Evolutionary conservation across 176 grass and related monocot genomes (phyloP), one percentile per base, ranked within the genome.

Genomic region (Alloteropsis semialata): DNA sequence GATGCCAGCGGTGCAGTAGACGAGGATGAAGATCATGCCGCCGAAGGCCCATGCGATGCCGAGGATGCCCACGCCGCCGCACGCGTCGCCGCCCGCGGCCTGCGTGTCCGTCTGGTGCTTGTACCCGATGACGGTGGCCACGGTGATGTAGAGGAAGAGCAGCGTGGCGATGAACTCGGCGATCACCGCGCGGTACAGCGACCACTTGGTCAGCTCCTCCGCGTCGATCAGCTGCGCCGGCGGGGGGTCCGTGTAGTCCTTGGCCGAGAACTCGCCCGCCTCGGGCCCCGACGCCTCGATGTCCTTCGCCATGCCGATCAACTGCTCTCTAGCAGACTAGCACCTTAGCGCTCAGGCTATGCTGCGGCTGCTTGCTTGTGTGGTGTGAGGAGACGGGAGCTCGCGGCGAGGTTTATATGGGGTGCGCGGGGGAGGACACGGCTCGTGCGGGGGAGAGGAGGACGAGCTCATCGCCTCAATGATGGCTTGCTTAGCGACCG

Each of bases 1-100:
- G 80, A 95, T 90, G 53, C 93, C 93, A 36, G 93, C 93, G 75
- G 93, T 95, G 90, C 93, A 95, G 90, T 95, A 95, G 75, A 95
- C 93, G 57, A 95, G 85, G 79, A 95, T 79, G 77, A 95, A 95
- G 69, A 95, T 95, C 93, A 95, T 95, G 70, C 93, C 93, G 25
- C 93, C 93, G 67, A 95, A 95, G 36, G 93, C 82, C 93, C 93
- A 95, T 5, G 93, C 93, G 84, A 95, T 95, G 73, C 93, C 93
- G 57, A 95, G 90, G 77, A 92, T 41, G 45, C 93, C 93, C 8
- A 97, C 95, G 74, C 95, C 95, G 74, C 76, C 78, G 77, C 94
- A 97, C 17, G 82, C 91, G 76, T 91, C 92, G 68, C 86, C 33
- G 30, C 57, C 32, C 84, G 39, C 76, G 81, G 42, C 42, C 6